These are phyloP conservation scores for Aspergillus neotritici DNA, from an alignment of 2,329 filamentous ascomycete genomes.

Conservation along the genomic window DNA sequence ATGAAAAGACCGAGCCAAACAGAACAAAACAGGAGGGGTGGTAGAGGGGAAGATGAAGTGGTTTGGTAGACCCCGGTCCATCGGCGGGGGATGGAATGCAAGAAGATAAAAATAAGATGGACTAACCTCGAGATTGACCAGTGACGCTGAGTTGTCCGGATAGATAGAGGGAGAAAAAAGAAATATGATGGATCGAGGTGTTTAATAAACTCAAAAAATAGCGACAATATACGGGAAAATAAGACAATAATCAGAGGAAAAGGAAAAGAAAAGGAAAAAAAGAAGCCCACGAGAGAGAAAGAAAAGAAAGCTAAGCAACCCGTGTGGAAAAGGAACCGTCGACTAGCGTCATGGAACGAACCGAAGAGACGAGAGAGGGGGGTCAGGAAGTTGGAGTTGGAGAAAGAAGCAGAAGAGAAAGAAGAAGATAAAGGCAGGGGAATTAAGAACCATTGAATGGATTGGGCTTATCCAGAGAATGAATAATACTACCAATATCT, in stretches of 20 bases:
- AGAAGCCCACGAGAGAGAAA: not conserved
- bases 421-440: not conserved
- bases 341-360: constrained; percentile 7
- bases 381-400: too few species aligned
- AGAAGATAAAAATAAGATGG: not conserved
- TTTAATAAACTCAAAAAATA: not conserved
- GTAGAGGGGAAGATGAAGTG: not conserved
- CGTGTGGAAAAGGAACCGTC: not conserved
- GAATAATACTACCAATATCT: too few species aligned
- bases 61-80: too few species aligned
- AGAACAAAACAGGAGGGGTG: not conserved
- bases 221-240: too few species aligned
- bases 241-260: too few species aligned
- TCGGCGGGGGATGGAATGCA: too few species aligned
- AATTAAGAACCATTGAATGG: not conserved
- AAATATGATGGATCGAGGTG: not conserved
- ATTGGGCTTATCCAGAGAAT: too few species aligned
- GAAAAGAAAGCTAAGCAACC: constrained; percentile 1
- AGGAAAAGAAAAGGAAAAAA: constrained; percentile 1
- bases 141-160: not conserved
- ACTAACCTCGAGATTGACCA: not conserved
- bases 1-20: not conserved
- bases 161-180: not conserved
- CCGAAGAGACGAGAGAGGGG: constrained; percentile 2
- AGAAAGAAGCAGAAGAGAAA: not conserved